Evolutionary conservation across 257 asterid species (phyloP), one percentile per base, ranked within the genome.

Genomic region (Lycium barbarum): DNA sequence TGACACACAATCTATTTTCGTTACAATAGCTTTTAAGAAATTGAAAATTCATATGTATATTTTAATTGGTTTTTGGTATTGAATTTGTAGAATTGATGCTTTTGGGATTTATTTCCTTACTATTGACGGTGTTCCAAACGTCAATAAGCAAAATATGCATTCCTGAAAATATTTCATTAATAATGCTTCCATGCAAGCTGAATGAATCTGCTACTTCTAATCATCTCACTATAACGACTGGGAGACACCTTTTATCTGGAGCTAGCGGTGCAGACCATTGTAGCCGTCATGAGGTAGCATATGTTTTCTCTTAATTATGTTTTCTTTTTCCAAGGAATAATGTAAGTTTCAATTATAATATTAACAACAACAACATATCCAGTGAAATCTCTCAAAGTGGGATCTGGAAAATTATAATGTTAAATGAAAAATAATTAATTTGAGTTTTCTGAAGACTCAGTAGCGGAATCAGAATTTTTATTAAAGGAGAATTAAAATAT

Each of bases 51-150:
- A 35, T 66, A 40, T 40, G 45, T 40, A 40, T 40, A 58, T 57
- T 14, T 71, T 7, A 38, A 3, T 17, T 2, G 2, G 8, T 33
- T 17, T 20, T 40, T 45, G 17, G 17, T 71, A 5, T 72, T 76
- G 82, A 18, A 47, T 8, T 79, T 87, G 87, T 95, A 96, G 98
- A 96, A 86, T 84, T 96, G 91, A 95, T 96, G 99, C 95, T 96
- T 84, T 70, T 93, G 95, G 98, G 99, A 66, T 96, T 96, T 43
- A 92, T 96, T 84, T 94, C 99, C 33, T 92, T 96, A 35, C 88
- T 96, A 8, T 73, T 96, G 49, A 93, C 95, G 84, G 98, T 91
- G 47, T 88, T 89, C 40, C 98, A 96, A 93, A 89, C 92, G 1
- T 74, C 82, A 9, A 89, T 93, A 85, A 92, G 93, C 88, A 22